Evolutionary conservation across 2,329 filamentous ascomycete genomes (phyloP).

Genomic region (Monilinia vaccinii-corymbosi): DNA sequence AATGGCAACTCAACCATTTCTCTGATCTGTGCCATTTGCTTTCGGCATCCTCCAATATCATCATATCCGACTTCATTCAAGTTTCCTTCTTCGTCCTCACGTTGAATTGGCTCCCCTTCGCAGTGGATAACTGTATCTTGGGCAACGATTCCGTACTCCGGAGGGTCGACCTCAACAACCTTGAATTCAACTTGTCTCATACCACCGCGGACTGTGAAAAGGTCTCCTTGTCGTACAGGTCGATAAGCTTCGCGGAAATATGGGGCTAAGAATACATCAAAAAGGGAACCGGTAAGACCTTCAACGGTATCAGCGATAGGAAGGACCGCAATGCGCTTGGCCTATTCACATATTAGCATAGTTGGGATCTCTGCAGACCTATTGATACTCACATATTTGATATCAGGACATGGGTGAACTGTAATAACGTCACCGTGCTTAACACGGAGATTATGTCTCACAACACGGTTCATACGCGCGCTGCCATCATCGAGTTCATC

Average conservation of each 20-base stretch:
- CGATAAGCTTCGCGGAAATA: constrained; percentile 99
- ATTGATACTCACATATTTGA: constrained; percentile 82
- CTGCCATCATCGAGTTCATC: constrained; percentile 97
- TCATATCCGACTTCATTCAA: constrained; percentile 98
- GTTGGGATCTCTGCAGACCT: neutral
- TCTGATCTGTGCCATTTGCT: constrained; percentile 99
- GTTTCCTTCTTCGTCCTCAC: constrained; percentile 98
- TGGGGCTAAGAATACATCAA: constrained; percentile 97
- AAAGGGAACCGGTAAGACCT: constrained; percentile 92
- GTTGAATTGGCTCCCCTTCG: constrained; percentile 93
- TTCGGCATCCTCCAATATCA: constrained; percentile 97
- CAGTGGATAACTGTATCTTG: constrained; percentile 99
- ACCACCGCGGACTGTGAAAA: constrained; percentile 93
- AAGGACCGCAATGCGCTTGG: constrained; percentile 96
- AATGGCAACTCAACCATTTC: constrained; percentile 97
- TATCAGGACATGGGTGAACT: constrained; percentile 94
- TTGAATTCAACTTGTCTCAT: constrained; percentile 99
- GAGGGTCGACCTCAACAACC: constrained; percentile 96
- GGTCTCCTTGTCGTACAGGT: constrained; percentile 91
- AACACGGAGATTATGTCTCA: constrained; percentile 94
- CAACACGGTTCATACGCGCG: constrained; percentile 95
- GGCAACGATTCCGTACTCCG: constrained; percentile 96
- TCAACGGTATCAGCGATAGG: constrained; percentile 98
- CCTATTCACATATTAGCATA: constrained; percentile 43
- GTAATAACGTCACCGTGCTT: constrained; percentile 98